Evolutionary conservation across 148 eudicot species (phyloP).

Genomic region (Spergularia bocconei): DNA sequence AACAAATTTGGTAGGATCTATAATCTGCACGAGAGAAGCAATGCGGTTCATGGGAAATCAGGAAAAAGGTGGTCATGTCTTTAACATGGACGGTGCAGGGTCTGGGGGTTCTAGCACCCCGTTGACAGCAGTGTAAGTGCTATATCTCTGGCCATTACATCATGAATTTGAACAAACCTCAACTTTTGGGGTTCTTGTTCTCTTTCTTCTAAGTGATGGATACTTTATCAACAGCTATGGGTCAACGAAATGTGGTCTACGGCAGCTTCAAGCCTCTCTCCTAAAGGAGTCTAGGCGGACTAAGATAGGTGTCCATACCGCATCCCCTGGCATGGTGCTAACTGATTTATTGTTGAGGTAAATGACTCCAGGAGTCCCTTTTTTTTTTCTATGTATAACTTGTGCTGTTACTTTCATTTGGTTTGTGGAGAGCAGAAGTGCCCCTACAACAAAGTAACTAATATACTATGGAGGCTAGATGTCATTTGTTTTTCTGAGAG

Average conservation of each 20-base stretch:
- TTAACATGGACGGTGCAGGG: slow-evolving; percentile 99
- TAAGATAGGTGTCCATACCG: slow-evolving; percentile 88
- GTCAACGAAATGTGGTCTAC: slow-evolving; percentile 95
- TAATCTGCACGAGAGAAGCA: slow-evolving; percentile 98
- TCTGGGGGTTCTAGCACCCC: slow-evolving; percentile 99
- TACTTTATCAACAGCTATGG: slow-evolving; percentile 61
- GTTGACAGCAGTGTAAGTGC: slow-evolving; percentile 93
- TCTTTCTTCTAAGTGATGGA: slow-evolving; percentile 12
- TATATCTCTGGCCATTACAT: not conserved
- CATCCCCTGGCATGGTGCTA: slow-evolving; percentile 98
- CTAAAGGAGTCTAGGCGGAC: slow-evolving; percentile 69
- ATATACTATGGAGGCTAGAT: too few species aligned
- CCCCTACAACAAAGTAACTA: too few species aligned
- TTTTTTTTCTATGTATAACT: not conserved
- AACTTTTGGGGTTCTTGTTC: not conserved
- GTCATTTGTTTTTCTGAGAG: too few species aligned
- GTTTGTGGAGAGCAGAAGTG: not conserved
- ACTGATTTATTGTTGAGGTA: slow-evolving; percentile 93
- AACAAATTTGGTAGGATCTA: slow-evolving; percentile 94
- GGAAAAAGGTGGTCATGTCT: slow-evolving; percentile 75
- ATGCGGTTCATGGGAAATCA: slow-evolving; percentile 64
- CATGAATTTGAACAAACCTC: not conserved
- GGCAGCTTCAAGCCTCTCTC: slow-evolving; percentile 92
- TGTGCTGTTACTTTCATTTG: not conserved
- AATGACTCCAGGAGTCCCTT: not conserved